phyloP scores from a whole-genome alignment of 2,329 filamentous ascomycete genomes.

The Dactylellina cionopaga region DNA sequence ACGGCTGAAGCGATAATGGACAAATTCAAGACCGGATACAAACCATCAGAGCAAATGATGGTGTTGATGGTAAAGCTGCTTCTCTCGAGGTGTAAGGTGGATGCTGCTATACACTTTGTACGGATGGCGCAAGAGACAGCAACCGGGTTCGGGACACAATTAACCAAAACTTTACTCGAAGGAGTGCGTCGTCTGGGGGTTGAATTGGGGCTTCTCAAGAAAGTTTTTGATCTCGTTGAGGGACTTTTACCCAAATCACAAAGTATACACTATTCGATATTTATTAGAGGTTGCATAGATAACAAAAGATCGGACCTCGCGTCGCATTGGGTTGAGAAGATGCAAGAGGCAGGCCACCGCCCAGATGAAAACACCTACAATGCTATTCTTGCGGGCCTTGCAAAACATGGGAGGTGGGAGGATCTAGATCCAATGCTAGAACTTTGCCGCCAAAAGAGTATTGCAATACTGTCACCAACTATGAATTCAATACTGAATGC shows the following conservation, averaged over 20 bases:
- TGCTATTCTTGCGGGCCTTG: conserved; percentile 54
- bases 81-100: conserved; percentile 38
- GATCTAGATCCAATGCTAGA: conserved; percentile 50
- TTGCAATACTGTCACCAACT: conserved; percentile 48
- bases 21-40: conserved; percentile 33
- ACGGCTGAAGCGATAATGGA: conserved; percentile 21
- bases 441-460: conserved; percentile 50
- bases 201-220: conserved; percentile 19
- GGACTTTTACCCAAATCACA: conserved; percentile 28
- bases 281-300: conserved; percentile 54
- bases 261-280: conserved; percentile 53
- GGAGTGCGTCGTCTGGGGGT: conserved; percentile 28
- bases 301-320: conserved; percentile 48
- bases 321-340: conserved; percentile 53
- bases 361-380: conserved; percentile 54
- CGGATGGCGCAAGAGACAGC: conserved; percentile 44
- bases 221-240: conserved; percentile 42
- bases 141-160: conserved; percentile 16
- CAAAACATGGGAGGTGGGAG: conserved; percentile 53
- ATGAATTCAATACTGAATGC: conserved; percentile 54
- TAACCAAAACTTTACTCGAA: conserved; percentile 34
- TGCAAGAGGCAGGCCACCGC: conserved; percentile 53
- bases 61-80: conserved; percentile 25
- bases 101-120: conserved; percentile 36
- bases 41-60: conserved; percentile 33